Conservation (phyloP, 495 filamentous ascomycete genomes). For the Penicillium alfredii region DNA sequence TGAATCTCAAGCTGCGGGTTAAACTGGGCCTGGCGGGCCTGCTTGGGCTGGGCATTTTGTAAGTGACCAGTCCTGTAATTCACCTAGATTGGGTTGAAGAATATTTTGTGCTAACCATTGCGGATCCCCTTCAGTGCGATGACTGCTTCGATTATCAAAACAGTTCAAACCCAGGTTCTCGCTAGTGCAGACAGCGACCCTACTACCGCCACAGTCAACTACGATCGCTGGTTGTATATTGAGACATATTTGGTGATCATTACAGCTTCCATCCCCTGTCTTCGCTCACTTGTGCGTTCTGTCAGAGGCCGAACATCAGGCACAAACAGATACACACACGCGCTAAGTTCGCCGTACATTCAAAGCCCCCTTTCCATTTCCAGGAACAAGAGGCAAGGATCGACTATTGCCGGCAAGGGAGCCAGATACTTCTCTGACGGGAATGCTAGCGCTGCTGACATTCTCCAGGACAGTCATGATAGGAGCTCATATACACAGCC, state of each 20-base stretch:
- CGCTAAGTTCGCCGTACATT: not conserved
- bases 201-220: not conserved
- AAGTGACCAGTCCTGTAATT: constrained; percentile 5
- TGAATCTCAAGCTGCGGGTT: constrained; percentile 38
- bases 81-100: too few relatives aligned
- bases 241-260: constrained; percentile 3
- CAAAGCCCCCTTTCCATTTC: not conserved
- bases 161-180: constrained; percentile 22
- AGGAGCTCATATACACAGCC: too few relatives aligned
- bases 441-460: constrained; percentile 8
- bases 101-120: not conserved
- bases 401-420: constrained; percentile 11
- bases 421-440: constrained; percentile 9
- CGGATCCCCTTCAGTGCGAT: constrained; percentile 17
- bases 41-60: constrained; percentile 44
- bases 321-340: not conserved
- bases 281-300: constrained; percentile 1
- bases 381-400: constrained; percentile 7
- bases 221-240: constrained; percentile 1
- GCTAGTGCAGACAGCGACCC: constrained; percentile 11
- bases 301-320: not conserved
- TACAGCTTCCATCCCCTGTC: constrained; percentile 3
- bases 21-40: constrained; percentile 42
- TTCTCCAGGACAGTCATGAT: constrained; percentile 2
- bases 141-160: constrained; percentile 28